A percentile compares a stretch with the other conserved stretches of the same genome.
These are phyloP conservation scores for Trametes polyzona DNA, from an alignment of 1,284 basidiomycete genomes.

Conservation along the genomic window DNA sequence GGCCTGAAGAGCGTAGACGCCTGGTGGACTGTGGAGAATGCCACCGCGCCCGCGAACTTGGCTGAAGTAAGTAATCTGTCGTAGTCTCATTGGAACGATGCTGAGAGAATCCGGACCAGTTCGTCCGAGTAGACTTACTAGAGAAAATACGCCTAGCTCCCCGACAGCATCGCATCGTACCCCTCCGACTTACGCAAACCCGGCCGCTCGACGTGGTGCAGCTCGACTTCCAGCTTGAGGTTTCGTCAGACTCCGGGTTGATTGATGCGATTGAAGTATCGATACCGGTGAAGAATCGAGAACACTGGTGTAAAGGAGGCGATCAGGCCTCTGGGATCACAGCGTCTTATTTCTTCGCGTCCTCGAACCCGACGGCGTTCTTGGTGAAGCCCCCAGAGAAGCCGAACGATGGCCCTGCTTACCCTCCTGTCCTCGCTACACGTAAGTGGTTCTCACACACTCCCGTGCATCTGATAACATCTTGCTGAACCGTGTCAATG, in stretches of 20 bases:
- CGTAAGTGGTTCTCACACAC: constrained; percentile 48
- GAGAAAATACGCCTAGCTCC: constrained; percentile 53
- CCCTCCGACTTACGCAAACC: constrained; percentile 50
- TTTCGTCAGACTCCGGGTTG: constrained; percentile 27
- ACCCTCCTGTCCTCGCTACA: constrained; percentile 68
- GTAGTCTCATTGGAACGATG: not conserved
- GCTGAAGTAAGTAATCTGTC: constrained; percentile 5
- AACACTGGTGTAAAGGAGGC: constrained; percentile 41
- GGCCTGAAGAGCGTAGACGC: constrained; percentile 55
- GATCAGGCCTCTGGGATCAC: constrained; percentile 42
- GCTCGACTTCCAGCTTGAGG: constrained; percentile 45
- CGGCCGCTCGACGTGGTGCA: constrained; percentile 22
- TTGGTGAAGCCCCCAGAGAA: constrained; percentile 55
- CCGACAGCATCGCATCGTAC: constrained; percentile 61
- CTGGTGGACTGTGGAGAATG: constrained; percentile 53
- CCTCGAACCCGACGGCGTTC: constrained; percentile 60
- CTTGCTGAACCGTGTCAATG: not conserved
- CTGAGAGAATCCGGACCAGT: constrained; percentile 2
- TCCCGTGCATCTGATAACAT: not conserved
- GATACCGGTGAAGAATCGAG: constrained; percentile 49
- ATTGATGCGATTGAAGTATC: constrained; percentile 32
- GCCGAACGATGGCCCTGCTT: constrained; percentile 24
- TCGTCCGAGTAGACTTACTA: constrained; percentile 39
- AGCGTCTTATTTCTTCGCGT: constrained; percentile 62
- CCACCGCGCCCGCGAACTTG: constrained; percentile 22